phyloP scores from a whole-genome alignment of 2,329 filamentous ascomycete species.

The Fusarium clavum region DNA sequence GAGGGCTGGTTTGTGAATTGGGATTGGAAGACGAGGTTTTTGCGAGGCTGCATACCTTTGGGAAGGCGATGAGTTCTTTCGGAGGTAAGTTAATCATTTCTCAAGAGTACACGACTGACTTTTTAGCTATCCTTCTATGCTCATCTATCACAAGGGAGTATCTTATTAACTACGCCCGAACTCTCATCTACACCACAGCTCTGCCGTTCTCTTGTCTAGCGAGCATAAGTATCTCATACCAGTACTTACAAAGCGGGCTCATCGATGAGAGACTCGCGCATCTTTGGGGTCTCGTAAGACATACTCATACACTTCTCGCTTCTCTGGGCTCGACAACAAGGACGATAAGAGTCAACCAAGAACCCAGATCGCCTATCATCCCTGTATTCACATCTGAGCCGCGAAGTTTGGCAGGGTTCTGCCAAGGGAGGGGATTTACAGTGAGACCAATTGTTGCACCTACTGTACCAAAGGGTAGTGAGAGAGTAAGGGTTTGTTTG shows the following conservation, averaged over 20 bases:
- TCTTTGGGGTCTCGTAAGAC: constrained; percentile 48
- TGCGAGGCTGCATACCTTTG: constrained; percentile 72
- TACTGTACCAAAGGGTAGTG: constrained; percentile 71
- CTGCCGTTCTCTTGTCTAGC: constrained; percentile 71
- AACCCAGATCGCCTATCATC: constrained; percentile 71
- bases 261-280: constrained; percentile 54
- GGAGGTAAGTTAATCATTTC: constrained; percentile 67
- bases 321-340: constrained; percentile 46
- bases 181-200: constrained; percentile 79
- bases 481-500: constrained; percentile 74
- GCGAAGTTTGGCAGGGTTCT: constrained; percentile 67
- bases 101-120: neutral
- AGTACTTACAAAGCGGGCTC: constrained; percentile 63
- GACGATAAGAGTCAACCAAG: constrained; percentile 48
- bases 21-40: constrained; percentile 67
- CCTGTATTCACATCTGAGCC: constrained; percentile 69
- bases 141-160: constrained; percentile 69
- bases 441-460: constrained; percentile 76
- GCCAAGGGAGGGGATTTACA: constrained; percentile 68
- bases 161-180: constrained; percentile 80
- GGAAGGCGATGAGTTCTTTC: constrained; percentile 74
- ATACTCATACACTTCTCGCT: constrained; percentile 61
- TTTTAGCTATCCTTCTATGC: constrained; percentile 67
- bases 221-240: constrained; percentile 68
- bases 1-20: constrained; percentile 68